Conservation (phyloP, 1,284 basidiomycete species). For the Anthracocystis walkeri region DNA sequence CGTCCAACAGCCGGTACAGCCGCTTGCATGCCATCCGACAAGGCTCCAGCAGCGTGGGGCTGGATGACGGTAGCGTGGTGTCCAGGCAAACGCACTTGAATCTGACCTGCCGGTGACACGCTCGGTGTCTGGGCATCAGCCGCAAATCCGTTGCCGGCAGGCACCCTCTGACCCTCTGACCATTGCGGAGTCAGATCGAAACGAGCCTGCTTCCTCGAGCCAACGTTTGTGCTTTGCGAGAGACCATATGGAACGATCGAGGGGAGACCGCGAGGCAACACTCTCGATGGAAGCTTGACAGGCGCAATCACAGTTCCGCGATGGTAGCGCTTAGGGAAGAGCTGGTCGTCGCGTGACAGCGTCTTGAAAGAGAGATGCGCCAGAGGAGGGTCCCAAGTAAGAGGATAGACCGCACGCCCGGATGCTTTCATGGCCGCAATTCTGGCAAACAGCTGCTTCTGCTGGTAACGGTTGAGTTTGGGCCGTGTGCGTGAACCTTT, state of each 20-base stretch:
- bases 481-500: constrained; percentile 24
- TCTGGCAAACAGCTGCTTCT: constrained; percentile 40
- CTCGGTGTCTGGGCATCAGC: constrained; percentile 9
- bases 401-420: constrained; percentile 41
- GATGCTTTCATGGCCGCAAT: constrained; percentile 39
- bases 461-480: constrained; percentile 43
- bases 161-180: constrained; percentile 22
- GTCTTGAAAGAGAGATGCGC: constrained; percentile 52
- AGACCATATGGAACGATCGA: constrained; percentile 18
- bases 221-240: constrained; percentile 8
- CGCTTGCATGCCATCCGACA: constrained; percentile 18
- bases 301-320: constrained; percentile 55
- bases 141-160: constrained; percentile 8
- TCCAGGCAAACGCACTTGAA: constrained; percentile 46
- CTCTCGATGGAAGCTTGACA: constrained; percentile 50
- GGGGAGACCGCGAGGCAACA: constrained; percentile 37
- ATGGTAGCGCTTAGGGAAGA: constrained; percentile 61
- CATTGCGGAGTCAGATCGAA: constrained; percentile 45
- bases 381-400: constrained; percentile 63
- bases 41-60: constrained; percentile 12
- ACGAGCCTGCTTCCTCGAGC: constrained; percentile 46
- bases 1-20: constrained; percentile 9
- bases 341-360: constrained; percentile 58
- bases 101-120: constrained; percentile 23
- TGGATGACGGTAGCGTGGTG: constrained; percentile 41